Conservation (phyloP, 495 filamentous ascomycete species). For the Penicillium pulvis region DNA sequence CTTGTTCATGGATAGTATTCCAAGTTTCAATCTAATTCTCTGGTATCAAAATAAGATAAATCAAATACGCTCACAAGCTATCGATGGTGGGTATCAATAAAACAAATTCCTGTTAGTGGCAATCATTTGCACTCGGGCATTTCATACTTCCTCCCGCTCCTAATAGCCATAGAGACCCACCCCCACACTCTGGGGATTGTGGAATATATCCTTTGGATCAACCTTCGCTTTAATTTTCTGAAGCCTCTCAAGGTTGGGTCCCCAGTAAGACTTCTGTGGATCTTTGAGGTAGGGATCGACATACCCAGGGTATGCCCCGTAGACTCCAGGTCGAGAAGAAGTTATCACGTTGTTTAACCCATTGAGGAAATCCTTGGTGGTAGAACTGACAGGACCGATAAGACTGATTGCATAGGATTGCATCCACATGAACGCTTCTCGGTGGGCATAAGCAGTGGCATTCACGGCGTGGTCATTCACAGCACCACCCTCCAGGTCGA, state of each 20-base stretch:
- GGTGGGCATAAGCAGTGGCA: constrained; percentile 49
- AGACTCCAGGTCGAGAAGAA: constrained; percentile 27
- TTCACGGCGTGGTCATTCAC: constrained; percentile 38
- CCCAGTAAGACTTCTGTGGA: constrained; percentile 56
- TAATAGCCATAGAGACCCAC: neutral
- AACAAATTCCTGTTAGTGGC: neutral
- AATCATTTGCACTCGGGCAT: neutral
- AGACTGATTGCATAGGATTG: constrained; percentile 47
- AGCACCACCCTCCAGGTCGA: constrained; percentile 47
- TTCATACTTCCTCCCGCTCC: neutral
- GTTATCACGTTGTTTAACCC: constrained; percentile 45
- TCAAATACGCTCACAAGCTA: neutral
- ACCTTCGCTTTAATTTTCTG: constrained; percentile 54
- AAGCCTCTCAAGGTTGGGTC: constrained; percentile 51
- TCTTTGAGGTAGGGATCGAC: constrained; percentile 61
- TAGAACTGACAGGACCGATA: constrained; percentile 37
- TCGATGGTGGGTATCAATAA: constrained; percentile 1
- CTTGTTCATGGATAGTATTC: neutral
- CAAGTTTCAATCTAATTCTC: neutral
- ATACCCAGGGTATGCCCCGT: constrained; percentile 67
- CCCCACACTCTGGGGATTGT: constrained; percentile 60
- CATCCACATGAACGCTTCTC: constrained; percentile 49
- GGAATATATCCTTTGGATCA: constrained; percentile 62
- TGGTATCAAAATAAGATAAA: neutral
- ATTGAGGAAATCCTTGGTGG: constrained; percentile 39